Base-by-base conservation (phyloP, 2,329 filamentous ascomycete genomes). In the Fusarium transvaalense region DNA sequence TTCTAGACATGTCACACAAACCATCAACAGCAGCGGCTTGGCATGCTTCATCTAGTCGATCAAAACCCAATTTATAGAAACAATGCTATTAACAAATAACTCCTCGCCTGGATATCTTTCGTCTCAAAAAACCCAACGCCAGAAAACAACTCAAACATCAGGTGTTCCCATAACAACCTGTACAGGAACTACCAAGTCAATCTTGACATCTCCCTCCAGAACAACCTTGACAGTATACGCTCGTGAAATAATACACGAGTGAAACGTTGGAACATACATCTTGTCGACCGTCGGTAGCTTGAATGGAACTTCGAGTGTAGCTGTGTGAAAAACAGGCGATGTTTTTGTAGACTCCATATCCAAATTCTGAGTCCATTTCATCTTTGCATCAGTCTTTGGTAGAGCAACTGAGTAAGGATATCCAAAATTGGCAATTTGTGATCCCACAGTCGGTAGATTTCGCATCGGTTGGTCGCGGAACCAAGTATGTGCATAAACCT, bases 401-500 rank as follows among this genome's bases (percentile, higher is more conserved):
- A 71, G 61, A 5, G 64, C 9, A 0, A 68, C 52, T 0, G 68
- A 51, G 10, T 15, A 69, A 3, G 67, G 64, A 31, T 71, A 71
- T 27, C 64, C 59, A 46, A 68, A 68, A 46, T 65, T 68, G 10
- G 48, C 60, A 0, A 45, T 10, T 3, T 58, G 64, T 9, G 60
- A 56, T 10, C 71, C 68, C 2, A 63, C 27, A 10, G 71, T 73
- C 25, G 71, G 71, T 1, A 72, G 31, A 15, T 29, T 56, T 17
- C 48, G 38, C 63, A 63, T 72, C 0, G 71, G 71, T 1, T 60
- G 48, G 8, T 70, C 66, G 7, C 68, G 71, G 55, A 71, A 73
- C 71, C 71, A 73, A 2, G 71, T 73, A 15, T 73, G 66, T 1
- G 68, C 12, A 6, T 66, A 58, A 2, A 73, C 38, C 27, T 68